Percentiles rank a stretch among this genome's conserved stretches.
These are phyloP conservation scores for Kluyveromyces starmeri DNA, from an alignment of 805 yeast genomes.

Conservation along the genomic window DNA sequence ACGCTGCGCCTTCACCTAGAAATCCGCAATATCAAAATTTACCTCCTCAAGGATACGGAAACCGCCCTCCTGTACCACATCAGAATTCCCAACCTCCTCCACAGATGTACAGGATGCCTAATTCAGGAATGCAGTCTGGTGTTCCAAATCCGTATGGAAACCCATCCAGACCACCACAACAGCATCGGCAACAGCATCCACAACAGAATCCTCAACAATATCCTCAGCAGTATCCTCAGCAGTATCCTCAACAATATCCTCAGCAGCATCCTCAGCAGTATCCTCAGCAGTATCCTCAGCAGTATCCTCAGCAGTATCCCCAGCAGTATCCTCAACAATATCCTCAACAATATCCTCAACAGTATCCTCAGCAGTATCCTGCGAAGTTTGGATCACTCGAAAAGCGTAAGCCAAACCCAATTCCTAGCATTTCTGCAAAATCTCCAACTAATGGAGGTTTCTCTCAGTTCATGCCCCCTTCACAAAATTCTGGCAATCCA, in stretches of 20 bases:
- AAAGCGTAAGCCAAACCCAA: not conserved
- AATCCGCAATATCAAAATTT: no score
- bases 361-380: constrained; percentile 5
- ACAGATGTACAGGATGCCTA: constrained; percentile 2
- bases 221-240: constrained; percentile 9
- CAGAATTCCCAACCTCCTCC: not conserved
- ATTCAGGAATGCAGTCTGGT: not conserved
- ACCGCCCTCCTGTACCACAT: constrained; percentile 8
- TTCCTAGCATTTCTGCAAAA: no score
- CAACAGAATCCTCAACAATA: constrained; percentile 7
- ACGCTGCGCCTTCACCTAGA: not conserved
- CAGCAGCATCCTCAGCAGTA: constrained; percentile 10
- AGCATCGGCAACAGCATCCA: not conserved
- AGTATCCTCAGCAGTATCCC: constrained; percentile 9
- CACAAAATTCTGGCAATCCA: constrained; percentile 18
- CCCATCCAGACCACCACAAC: not conserved
- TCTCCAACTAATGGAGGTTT: constrained; percentile 21
- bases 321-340: constrained; percentile 10
- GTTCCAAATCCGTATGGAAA: constrained; percentile 1
- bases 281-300: constrained; percentile 13
- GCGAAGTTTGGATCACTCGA: constrained; percentile 6
- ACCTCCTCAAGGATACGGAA: constrained; percentile 5
- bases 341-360: constrained; percentile 9
- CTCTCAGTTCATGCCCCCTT: constrained; percentile 28
- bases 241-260: not conserved